Evolutionary conservation across 345 rosid genomes (phyloP).

Genomic region (Pistacia vera): DNA sequence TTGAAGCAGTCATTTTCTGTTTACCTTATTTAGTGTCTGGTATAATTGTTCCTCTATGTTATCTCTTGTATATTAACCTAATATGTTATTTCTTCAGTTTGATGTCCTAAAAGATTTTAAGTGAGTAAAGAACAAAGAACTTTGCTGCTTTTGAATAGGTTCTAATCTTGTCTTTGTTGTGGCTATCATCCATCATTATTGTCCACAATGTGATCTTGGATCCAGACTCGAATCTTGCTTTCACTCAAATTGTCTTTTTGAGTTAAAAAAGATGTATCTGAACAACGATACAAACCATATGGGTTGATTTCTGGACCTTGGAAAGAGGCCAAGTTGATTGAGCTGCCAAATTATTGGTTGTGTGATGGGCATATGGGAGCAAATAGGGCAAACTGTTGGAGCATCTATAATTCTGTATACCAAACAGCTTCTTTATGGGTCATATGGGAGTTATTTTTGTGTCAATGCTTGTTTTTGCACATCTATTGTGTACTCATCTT

Average conservation of each 20-base stretch:
- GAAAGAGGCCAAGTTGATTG: neutral
- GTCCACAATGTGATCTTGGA: neutral
- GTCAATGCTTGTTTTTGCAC: slow-evolving; percentile 12
- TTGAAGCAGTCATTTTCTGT: slow-evolving; percentile 3
- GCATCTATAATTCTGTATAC: neutral
- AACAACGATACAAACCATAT: neutral
- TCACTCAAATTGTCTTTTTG: neutral
- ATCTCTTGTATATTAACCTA: neutral
- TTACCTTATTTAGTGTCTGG: neutral
- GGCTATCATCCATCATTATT: neutral
- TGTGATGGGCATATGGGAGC: neutral
- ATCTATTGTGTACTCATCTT: slow-evolving; percentile 15
- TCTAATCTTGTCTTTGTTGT: neutral
- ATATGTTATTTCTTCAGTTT: neutral
- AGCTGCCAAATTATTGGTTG: neutral
- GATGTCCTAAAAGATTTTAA: neutral
- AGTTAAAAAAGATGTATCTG: neutral
- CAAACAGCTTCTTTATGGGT: neutral
- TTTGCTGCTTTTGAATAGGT: neutral
- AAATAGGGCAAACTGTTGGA: neutral
- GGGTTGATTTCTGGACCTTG: neutral
- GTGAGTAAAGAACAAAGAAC: neutral
- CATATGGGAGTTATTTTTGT: neutral
- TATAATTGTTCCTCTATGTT: neutral
- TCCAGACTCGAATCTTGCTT: neutral